A percentile compares a stretch with the other conserved stretches of the same genome.
phyloP scores from a whole-genome alignment of 768 basidiomycete species.

The Floccularia luteovirens region DNA sequence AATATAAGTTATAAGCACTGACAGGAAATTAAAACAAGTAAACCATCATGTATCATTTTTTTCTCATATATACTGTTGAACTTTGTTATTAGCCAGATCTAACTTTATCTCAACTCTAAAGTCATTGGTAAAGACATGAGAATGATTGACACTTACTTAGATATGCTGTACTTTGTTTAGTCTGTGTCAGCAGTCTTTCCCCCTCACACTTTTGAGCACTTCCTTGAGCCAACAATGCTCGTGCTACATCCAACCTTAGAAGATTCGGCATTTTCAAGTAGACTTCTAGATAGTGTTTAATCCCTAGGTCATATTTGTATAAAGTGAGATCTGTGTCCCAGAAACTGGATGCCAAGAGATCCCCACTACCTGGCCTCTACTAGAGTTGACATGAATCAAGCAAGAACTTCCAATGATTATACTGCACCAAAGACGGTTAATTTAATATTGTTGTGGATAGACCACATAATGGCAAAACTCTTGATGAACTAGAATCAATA shows the following conservation, averaged over 20 bases:
- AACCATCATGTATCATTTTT: slow-evolving; percentile 30
- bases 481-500: background rate
- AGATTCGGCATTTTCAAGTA: slow-evolving; percentile 57
- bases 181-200: slow-evolving; percentile 46
- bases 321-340: slow-evolving; percentile 3
- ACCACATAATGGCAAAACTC: background rate
- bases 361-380: slow-evolving; percentile 45
- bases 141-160: too few relatives aligned
- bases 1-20: too few relatives aligned
- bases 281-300: slow-evolving; percentile 60
- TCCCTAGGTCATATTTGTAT: slow-evolving; percentile 51
- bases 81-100: slow-evolving; percentile 50
- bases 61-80: slow-evolving; percentile 42
- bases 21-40: slow-evolving; percentile 3
- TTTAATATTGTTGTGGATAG: slow-evolving; percentile 40
- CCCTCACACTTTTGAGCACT: slow-evolving; percentile 50
- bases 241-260: slow-evolving; percentile 38
- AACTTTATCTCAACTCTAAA: slow-evolving; percentile 51
- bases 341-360: slow-evolving; percentile 1
- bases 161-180: slow-evolving; percentile 41
- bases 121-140: slow-evolving; percentile 26
- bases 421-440: slow-evolving; percentile 40
- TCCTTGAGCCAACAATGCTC: slow-evolving; percentile 50
- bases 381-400: slow-evolving; percentile 37
- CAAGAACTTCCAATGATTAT: slow-evolving; percentile 39